phyloP scores from a whole-genome alignment of 345 rosid species.

The Combretum micranthum region DNA sequence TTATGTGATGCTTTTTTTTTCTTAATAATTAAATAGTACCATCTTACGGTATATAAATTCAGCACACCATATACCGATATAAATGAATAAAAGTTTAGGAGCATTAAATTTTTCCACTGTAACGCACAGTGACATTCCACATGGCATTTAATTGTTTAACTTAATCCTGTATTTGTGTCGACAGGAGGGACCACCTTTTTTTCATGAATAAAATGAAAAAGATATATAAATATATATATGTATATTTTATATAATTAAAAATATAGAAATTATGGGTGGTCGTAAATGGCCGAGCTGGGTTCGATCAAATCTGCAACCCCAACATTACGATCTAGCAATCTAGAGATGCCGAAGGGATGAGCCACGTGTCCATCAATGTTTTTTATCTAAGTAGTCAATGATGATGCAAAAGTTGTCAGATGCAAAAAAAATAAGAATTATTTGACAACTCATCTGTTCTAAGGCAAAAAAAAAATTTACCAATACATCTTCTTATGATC shows the following conservation, averaged over 20 bases:
- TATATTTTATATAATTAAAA: neutral
- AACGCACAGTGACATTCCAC: neutral
- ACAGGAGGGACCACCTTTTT: no score
- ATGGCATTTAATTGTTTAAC: neutral
- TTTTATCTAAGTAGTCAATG: constrained; percentile 6
- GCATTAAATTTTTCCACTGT: no score
- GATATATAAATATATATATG: neutral
- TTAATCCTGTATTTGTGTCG: no score
- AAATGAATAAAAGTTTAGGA: no score
- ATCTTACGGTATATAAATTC: no score
- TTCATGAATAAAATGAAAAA: neutral
- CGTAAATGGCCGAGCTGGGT: constrained; percentile 1
- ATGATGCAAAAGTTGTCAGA: constrained; percentile 14
- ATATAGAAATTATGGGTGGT: neutral
- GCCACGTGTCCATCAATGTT: constrained; percentile 13
- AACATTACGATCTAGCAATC: constrained; percentile 11
- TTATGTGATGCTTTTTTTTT: no score
- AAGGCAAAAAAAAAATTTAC: no score
- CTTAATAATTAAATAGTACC: no score
- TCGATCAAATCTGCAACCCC: constrained; percentile 16
- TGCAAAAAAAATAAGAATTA: neutral
- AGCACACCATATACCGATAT: no score
- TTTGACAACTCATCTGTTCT: no score
- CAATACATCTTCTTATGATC: no score
- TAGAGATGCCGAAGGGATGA: constrained; percentile 2